These are phyloP conservation scores for Aspergillus ellipticus DNA, from an alignment of 495 filamentous ascomycete species.

Conservation along the genomic window DNA sequence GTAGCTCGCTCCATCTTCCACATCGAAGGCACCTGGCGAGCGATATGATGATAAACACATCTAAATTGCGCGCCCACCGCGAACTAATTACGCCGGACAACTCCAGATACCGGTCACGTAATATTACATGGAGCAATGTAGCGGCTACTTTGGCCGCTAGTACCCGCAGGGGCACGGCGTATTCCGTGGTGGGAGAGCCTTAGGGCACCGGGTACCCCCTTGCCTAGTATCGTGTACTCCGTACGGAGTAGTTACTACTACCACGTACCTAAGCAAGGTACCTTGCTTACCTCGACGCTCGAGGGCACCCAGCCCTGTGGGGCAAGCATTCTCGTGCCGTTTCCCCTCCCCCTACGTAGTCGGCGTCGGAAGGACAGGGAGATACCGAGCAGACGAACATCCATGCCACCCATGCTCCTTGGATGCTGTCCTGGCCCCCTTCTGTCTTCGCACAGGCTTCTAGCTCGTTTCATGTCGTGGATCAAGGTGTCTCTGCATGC, in stretches of 20 bases:
- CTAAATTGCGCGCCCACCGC: too few species aligned
- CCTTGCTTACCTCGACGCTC: neutral
- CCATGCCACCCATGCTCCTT: neutral
- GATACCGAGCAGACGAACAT: neutral
- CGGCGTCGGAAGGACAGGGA: neutral
- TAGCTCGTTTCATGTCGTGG: slow-evolving; percentile 7
- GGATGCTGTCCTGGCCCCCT: neutral
- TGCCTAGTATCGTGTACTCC: neutral
- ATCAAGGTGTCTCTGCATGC: neutral
- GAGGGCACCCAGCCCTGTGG: slow-evolving; percentile 6
- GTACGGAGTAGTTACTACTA: too few species aligned
- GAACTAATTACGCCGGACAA: neutral
- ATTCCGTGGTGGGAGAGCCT: neutral
- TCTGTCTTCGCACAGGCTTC: neutral
- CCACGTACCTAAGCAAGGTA: too few species aligned
- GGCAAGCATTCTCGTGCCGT: neutral
- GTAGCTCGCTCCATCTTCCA: too few species aligned
- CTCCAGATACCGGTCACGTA: neutral
- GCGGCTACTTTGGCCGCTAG: neutral
- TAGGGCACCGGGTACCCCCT: neutral
- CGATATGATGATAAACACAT: too few species aligned
- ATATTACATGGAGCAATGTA: neutral
- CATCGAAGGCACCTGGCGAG: too few species aligned
- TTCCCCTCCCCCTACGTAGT: neutral
- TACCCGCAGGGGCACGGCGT: neutral